Evolutionary conservation across 768 basidiomycete genomes (phyloP), one percentile per base, ranked within the genome.

Genomic region (Podaxis carcinomalis): DNA sequence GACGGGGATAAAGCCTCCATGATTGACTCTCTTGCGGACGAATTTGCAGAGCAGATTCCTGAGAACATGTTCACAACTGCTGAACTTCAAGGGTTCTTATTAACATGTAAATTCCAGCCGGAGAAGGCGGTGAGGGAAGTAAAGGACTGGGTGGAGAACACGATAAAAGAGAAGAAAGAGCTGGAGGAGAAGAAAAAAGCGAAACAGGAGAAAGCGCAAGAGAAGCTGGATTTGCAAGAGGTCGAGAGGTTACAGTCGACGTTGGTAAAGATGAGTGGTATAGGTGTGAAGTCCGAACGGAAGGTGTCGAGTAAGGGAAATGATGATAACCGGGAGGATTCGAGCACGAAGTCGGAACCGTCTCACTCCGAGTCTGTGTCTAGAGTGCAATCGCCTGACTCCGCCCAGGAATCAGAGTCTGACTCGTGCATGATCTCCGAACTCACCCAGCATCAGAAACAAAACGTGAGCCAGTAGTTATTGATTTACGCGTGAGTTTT

Each of bases 1-100:
- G 59, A 60, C 28, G 51, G 47, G 28, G 59, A 60, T 4, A 60
- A 60, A 16, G 11, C 13, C 9, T 60, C 9, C 61, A 67, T 10
- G 64, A 67, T 79, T 40, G 9, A 62, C 9, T 50, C 64, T 10
- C 75, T 82, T n/a, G 78, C 83, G 0, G 57, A 67, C 2, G 37
- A 66, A 21, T 87, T 86, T 65, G 72, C 79, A 0, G 61, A 68
- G 0, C 57, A 63, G 2, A 68, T 86, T 23, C 83, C 85, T 0
- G 68, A 75, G 13, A 65, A 76, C 46, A 75, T 76, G 57, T 82
- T 86, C 64, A 81, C 82, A 40, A 80, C 82, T 0, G 84, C 86
- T 0, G 83, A 85, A 58, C 73, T 88, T 3, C 85, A 86, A 66
- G 83, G 83, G 0, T 87, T 79, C 68, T 73, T 87, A 7, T 71